Evolutionary conservation across 2,329 filamentous ascomycete species (phyloP), one percentile per base, ranked within the genome.

Genomic region (Alternaria infectoria): DNA sequence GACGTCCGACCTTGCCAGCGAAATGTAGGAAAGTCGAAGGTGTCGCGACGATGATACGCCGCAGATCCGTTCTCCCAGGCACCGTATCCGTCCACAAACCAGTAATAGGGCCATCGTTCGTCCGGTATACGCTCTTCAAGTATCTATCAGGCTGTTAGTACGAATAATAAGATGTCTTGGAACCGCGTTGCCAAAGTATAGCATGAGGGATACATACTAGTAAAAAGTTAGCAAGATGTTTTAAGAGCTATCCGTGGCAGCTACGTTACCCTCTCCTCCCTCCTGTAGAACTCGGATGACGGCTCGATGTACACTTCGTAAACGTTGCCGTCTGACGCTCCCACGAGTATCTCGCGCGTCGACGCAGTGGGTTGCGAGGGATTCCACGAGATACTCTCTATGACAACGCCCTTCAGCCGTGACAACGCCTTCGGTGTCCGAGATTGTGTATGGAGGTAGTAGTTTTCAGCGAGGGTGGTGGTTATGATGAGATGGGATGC

Each of bases 301-400:
- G 93, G 93, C 80, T 99, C 96, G 75, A 99, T 95, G 74, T 93
- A 98, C 17, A 91, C 91, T 81, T 99, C 96, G 81, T 97, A 98
- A 30, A 99, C 88, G 79, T 93, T 96, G 25, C 96, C 96, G 81
- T 98, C 96, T n/a, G 92, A 89, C 10, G 93, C 91, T 32, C 96
- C 96, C 30, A 99, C 82, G 9, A 99, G 83, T 40, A 99, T 98
- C 83, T 99, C 96, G 61, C 96, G 87, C 4, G 96, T 99, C 2
- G 93, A 97, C 4, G 94, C 93, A 9, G 95, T 98, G 5, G 96
- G 96, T 51, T 95, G 85, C 3, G 93, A 93, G 2, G 96, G 93
- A 74, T 96, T 97, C 96, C 96, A 99, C 36, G 95, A 93, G 65
- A 99, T 86, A 66, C 91, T 91, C 79, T 97, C 94, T 62, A 99